Base-by-base conservation (phyloP, 441 rosid genomes). In the Jatropha podagrica region DNA sequence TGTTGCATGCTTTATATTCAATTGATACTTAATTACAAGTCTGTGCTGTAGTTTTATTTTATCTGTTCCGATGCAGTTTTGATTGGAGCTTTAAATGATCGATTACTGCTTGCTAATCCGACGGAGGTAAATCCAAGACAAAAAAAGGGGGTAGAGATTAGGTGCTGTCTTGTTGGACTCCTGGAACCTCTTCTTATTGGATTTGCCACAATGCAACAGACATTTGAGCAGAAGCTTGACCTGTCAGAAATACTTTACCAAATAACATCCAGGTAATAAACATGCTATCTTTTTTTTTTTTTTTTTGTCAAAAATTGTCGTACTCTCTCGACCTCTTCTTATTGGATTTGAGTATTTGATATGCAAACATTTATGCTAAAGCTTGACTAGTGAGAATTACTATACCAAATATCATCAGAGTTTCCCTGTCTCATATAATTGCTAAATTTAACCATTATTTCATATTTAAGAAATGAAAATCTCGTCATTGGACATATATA, bases 111-210 rank as follows among this genome's bases (percentile, higher is more conserved):
- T n/a, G 97, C 95, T 42, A 84, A 80, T 85, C 94, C 96, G 68
- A 94, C 98, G 48, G 98, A 96, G 80, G 83, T 90, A 78, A 96
- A 82, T 84, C 98, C 98, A 59, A 88, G 90, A 85, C 98, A 96
- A 79, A 94, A 94, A 81, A 94, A 90, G 72, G 94, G 90, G 65
- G 76, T 94, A 74, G 98, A 96, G 85, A 89, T 96, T 76, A 91
- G 86, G 86, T 89, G 98, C 81, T 94, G 95, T 79, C 98, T 94
- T 68, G 92, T 96, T 71, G 99, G 99, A 81, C 93, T 96, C 72
- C 95, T 96, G 58, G 99, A 94, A 83, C 99, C 98, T 46, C 98
- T 96, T 81, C 92, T 94, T 78, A 92, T 96, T 32, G 99, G 99
- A 72, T 96, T 96, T 85, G 90, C 96, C 76, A 94, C 99, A 38